phyloP scores from a whole-genome alignment of 768 basidiomycete genomes.

The Podaxis sp. region DNA sequence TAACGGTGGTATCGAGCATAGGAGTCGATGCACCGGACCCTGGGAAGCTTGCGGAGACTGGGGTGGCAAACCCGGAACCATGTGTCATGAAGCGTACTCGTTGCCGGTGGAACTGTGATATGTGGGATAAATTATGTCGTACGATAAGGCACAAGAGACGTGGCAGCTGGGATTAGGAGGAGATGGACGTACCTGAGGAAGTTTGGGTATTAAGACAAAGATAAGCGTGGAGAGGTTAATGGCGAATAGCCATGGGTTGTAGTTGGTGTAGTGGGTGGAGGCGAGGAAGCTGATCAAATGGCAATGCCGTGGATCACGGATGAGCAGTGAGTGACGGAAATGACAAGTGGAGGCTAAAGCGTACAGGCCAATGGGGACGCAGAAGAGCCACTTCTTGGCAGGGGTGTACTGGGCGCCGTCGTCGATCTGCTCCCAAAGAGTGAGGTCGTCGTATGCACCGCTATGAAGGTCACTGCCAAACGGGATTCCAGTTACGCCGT shows the following conservation, averaged over 20 bases:
- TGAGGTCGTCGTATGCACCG: constrained; percentile 96
- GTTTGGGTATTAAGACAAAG: constrained; percentile 87
- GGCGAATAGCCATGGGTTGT: constrained; percentile 90
- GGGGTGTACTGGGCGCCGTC: constrained; percentile 98
- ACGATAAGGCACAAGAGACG: neutral
- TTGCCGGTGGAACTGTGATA: constrained; percentile 69
- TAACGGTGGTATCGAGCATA: constrained; percentile 18
- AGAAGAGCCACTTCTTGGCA: constrained; percentile 94
- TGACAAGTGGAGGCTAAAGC: constrained; percentile 22
- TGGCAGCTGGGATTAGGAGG: neutral
- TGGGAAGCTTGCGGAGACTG: constrained; percentile 54
- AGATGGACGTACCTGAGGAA: constrained; percentile 71
- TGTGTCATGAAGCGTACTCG: constrained; percentile 73
- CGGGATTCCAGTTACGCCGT: constrained; percentile 95
- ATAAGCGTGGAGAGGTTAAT: constrained; percentile 80
- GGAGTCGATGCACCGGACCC: constrained; percentile 47
- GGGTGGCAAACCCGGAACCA: constrained; percentile 61
- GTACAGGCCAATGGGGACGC: constrained; percentile 85
- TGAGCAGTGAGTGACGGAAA: neutral
- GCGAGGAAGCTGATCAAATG: constrained; percentile 70
- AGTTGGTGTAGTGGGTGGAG: constrained; percentile 97
- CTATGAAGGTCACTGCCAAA: constrained; percentile 85
- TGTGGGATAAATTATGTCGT: neutral
- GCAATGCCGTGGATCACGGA: neutral
- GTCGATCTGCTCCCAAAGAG: constrained; percentile 99